Percentiles rank a stretch among this genome's conserved stretches.
Evolutionary conservation across 1,284 basidiomycete genomes (phyloP).

Genomic region (Rhodotorula sp.): DNA sequence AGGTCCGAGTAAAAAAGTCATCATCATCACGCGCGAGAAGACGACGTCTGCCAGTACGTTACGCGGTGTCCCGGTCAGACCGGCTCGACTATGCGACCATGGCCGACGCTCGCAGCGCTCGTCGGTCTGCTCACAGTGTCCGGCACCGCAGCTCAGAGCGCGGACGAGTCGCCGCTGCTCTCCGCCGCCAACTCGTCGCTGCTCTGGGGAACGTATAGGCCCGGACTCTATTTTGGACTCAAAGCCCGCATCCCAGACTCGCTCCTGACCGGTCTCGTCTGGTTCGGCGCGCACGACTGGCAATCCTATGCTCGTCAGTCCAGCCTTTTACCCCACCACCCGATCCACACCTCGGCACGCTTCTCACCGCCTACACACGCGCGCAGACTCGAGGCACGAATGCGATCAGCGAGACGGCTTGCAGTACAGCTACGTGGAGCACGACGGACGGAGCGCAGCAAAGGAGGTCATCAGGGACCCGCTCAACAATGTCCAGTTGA

Average conservation of each 20-base stretch:
- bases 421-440: conserved; percentile 81
- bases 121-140: neutral
- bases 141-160: neutral
- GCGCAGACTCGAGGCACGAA: conserved; percentile 73
- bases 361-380: neutral
- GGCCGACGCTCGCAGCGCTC: neutral
- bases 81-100: too few relatives aligned
- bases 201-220: conserved; percentile 88
- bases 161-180: neutral
- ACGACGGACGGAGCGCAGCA: conserved; percentile 80
- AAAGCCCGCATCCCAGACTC: conserved; percentile 79
- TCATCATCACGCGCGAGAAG: too few relatives aligned
- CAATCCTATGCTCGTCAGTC: conserved; percentile 47
- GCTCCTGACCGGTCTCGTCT: conserved; percentile 85
- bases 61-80: too few relatives aligned
- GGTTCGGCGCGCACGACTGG: conserved; percentile 83
- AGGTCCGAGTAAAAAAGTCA: too few relatives aligned
- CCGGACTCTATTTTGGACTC: conserved; percentile 89
- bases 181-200: conserved; percentile 53
- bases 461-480: conserved; percentile 79
- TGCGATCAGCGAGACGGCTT: conserved; percentile 84
- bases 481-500: conserved; percentile 77
- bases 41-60: too few relatives aligned
- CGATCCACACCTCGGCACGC: neutral
- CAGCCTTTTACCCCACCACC: neutral